A percentile compares a stretch with the other conserved stretches of the same genome.
These are phyloP conservation scores for Angomonas deanei DNA, from an alignment of 208 protist genomes.

Conservation along the genomic window DNA sequence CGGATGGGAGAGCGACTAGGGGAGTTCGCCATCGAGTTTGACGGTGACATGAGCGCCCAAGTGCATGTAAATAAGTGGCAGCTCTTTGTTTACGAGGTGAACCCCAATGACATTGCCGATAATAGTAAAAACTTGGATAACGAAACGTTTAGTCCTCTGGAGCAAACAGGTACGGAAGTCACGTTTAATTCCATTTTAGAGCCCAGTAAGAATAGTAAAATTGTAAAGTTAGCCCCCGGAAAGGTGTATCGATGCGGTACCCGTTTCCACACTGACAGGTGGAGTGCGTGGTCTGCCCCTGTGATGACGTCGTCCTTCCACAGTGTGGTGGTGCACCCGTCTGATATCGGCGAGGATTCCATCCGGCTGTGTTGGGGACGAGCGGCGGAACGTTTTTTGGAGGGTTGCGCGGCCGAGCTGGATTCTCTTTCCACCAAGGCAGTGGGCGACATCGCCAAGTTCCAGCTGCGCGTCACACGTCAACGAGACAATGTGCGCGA, in stretches of 20 bases:
- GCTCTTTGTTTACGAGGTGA: conserved; percentile 32
- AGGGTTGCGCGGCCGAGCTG: conserved; percentile 29
- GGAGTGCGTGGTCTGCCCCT: conserved; percentile 67
- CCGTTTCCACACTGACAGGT: conserved; percentile 15
- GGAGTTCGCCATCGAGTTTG: conserved; percentile 56
- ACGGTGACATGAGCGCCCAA: neutral
- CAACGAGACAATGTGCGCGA: conserved; percentile 68
- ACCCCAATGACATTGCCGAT: neutral
- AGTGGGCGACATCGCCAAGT: conserved; percentile 44
- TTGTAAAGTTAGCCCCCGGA: conserved; percentile 75
- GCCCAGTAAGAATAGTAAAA: conserved; percentile 41
- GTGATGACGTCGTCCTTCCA: conserved; percentile 50
- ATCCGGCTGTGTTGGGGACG: conserved; percentile 79
- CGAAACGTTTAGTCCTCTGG: neutral
- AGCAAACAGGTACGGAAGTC: neutral
- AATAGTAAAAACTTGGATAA: neutral
- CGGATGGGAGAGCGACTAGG: conserved; percentile 84
- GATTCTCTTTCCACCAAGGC: conserved; percentile 33
- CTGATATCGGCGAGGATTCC: conserved; percentile 81
- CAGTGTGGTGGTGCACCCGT: conserved; percentile 43
- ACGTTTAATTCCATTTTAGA: conserved; percentile 46
- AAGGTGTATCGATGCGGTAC: conserved; percentile 23
- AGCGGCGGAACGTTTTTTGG: conserved; percentile 2
- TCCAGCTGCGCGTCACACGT: conserved; percentile 73
- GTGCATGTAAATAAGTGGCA: conserved; percentile 26